Conservation (phyloP, 306 rosid species). For the Urtica urens region DNA sequence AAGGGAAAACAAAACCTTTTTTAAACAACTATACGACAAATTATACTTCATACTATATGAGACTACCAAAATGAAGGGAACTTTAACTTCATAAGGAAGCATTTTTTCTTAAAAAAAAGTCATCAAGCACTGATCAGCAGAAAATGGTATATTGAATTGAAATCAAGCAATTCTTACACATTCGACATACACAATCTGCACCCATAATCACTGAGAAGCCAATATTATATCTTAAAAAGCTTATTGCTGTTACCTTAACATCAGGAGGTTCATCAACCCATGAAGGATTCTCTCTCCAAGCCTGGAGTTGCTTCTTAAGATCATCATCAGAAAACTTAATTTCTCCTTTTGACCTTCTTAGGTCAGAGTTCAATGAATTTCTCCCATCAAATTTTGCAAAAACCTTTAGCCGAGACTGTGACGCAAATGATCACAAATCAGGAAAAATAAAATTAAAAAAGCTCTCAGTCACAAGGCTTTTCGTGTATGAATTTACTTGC, state of each 20-base stretch:
- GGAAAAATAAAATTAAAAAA: not conserved
- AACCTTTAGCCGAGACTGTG: slow-evolving; percentile 57
- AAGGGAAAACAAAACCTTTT: too few species aligned
- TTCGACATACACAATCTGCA: slow-evolving; percentile 6
- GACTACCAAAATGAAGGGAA: too few species aligned
- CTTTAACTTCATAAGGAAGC: too few species aligned
- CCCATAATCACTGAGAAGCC: not conserved
- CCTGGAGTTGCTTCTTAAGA: slow-evolving; percentile 62
- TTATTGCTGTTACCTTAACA: slow-evolving; percentile 46
- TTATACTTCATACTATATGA: too few species aligned
- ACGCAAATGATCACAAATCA: slow-evolving; percentile 2
- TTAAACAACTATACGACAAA: too few species aligned
- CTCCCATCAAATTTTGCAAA: slow-evolving; percentile 37
- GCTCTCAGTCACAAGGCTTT: not conserved
- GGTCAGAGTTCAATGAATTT: slow-evolving; percentile 20
- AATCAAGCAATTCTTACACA: not conserved
- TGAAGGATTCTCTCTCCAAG: slow-evolving; percentile 79
- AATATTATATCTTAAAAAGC: slow-evolving; percentile 1
- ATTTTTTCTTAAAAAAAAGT: too few species aligned
- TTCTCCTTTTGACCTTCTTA: slow-evolving; percentile 20
- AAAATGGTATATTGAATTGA: not conserved
- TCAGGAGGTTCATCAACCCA: slow-evolving; percentile 67
- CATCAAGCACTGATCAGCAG: too few species aligned
- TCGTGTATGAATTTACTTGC: slow-evolving; percentile 23
- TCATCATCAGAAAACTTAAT: slow-evolving; percentile 48